Base-by-base conservation (phyloP, 805 yeast species). In the Isabelozyma rhagii region DNA sequence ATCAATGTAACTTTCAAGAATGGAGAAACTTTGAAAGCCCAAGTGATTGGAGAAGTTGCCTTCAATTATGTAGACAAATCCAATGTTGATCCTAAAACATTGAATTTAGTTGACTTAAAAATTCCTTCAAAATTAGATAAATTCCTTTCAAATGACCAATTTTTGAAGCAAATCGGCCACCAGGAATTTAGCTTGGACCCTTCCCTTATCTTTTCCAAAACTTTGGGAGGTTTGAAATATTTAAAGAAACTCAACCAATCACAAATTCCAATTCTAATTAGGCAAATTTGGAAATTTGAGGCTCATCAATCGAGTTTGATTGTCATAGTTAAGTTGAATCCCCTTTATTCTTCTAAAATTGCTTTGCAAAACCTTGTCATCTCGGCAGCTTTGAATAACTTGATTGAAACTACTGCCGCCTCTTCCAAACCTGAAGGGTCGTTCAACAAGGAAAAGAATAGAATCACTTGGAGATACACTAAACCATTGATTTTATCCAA, bases 401-500 rank as follows among this genome's bases (percentile, higher is more conserved):
- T 85, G 38, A 85, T 87, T 9, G 78, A 81, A 14, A 78, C 86
- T 3, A 71, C 83, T 1, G 76, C 85, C 17, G 97, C 97, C 0
- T 83, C 91, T 53, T 87, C 96, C 3, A 89, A 88, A 64, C 99
- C 99, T 5, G 84, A 87, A 49, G 98, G 97, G 50, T 82, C 96
- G 1, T 93, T 91, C 75, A 89, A 86, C 68, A 86, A 82, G 61
- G 97, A 91, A 47, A 84, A 83, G 62, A 85, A 83, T 57, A 81
- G 97, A 68, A 85, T 94, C 50, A 85, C 94, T 0, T 92, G 97
- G 97, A 81, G 87, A 63, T 82, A 83, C 57, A 53, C 58, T 28
- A 54, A 67, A 8, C 77, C 81, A 3, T 54, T 80, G 38, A 58
- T 55, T 5, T 72, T 81, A 50, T 58, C 65, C 25, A 48, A 55